Conservation (phyloP, 2,329 filamentous ascomycete species). For the Emydomyces testavorans region DNA sequence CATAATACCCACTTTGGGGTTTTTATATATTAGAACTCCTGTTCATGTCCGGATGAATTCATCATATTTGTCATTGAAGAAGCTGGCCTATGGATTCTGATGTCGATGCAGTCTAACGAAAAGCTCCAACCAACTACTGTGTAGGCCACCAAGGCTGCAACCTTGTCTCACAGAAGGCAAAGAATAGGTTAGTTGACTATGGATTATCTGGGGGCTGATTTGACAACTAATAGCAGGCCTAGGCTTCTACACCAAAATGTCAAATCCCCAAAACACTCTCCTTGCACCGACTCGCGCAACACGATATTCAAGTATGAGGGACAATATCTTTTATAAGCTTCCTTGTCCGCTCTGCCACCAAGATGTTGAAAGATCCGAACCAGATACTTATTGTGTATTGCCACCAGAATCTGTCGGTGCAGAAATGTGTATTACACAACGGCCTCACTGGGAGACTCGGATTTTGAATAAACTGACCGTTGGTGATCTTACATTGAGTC, state of each 20-base stretch:
- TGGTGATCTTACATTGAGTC: neutral
- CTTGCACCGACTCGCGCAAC: too few relatives aligned
- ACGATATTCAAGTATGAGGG: too few relatives aligned
- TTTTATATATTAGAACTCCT: neutral
- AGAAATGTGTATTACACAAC: neutral
- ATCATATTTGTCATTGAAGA: neutral
- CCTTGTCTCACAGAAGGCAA: too few relatives aligned
- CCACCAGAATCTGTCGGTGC: neutral
- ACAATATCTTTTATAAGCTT: too few relatives aligned
- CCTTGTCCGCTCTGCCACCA: conserved; percentile 8
- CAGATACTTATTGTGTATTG: conserved; percentile 3
- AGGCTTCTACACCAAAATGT: too few relatives aligned
- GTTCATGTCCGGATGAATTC: neutral
- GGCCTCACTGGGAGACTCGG: neutral
- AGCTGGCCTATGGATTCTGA: neutral
- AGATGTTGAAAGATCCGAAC: conserved; percentile 1
- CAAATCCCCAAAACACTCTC: too few relatives aligned
- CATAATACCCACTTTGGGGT: neutral
- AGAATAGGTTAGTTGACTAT: too few relatives aligned
- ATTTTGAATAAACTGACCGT: neutral
- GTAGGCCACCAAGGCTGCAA: too few relatives aligned
- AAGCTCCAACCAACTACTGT: too few relatives aligned
- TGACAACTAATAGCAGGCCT: too few relatives aligned
- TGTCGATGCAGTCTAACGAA: too few relatives aligned
- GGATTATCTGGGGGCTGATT: too few relatives aligned